A percentile compares a stretch with the other conserved stretches of the same genome.
phyloP scores from a whole-genome alignment of 306 rosid species.

The Trichosanthes truncata region DNA sequence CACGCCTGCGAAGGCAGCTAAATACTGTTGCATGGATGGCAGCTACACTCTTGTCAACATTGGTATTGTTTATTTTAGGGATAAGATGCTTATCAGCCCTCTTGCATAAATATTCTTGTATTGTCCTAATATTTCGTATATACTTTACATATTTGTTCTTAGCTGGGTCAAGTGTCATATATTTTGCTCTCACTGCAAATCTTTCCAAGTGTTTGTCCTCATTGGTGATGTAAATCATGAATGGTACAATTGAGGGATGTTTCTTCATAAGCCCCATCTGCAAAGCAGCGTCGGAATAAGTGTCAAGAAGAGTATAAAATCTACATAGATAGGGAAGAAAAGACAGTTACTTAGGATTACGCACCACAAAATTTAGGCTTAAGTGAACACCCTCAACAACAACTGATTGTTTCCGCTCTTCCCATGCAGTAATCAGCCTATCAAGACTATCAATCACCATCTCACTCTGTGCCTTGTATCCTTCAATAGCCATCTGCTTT shows the following conservation, averaged over 20 bases:
- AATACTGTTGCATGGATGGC: slow-evolving; percentile 96
- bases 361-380: slow-evolving; percentile 93
- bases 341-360: slow-evolving; percentile 8
- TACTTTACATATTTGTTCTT: slow-evolving; percentile 95
- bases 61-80: slow-evolving; percentile 95
- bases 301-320: slow-evolving; percentile 1
- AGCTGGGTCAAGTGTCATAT: slow-evolving; percentile 96
- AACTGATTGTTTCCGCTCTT: slow-evolving; percentile 87
- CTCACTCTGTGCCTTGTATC: slow-evolving; percentile 97
- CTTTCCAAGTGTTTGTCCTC: slow-evolving; percentile 96
- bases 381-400: slow-evolving; percentile 97
- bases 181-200: slow-evolving; percentile 99
- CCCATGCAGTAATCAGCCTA: slow-evolving; percentile 94
- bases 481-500: slow-evolving; percentile 94
- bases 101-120: slow-evolving; percentile 93
- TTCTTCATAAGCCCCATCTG: slow-evolving; percentile 99
- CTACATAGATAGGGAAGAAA: background rate
- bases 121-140: slow-evolving; percentile 87
- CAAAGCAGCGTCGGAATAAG: slow-evolving; percentile 1
- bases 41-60: slow-evolving; percentile 98
- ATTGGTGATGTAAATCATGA: slow-evolving; percentile 85
- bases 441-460: slow-evolving; percentile 99
- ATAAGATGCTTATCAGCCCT: slow-evolving; percentile 96
- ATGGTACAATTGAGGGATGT: slow-evolving; percentile 91
- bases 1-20: slow-evolving; percentile 91